phyloP scores from a whole-genome alignment of 805 yeast genomes.

The Candida sphagnicola region DNA sequence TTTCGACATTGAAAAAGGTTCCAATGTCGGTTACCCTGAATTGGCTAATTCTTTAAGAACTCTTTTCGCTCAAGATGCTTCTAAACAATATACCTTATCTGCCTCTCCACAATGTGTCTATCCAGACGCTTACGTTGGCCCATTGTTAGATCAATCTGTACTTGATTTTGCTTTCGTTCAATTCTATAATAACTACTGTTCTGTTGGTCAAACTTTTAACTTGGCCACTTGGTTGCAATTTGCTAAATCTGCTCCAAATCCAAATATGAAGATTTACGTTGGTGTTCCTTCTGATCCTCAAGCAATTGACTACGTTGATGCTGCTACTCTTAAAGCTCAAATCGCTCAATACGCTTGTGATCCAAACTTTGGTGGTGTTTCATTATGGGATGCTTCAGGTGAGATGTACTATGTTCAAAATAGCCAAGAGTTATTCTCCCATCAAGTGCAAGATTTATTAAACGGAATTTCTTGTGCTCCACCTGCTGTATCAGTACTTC shows the following conservation, averaged over 20 bases:
- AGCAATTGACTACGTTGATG: conserved; percentile 49
- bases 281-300: conserved; percentile 62
- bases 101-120: conserved; percentile 93
- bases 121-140: conserved; percentile 56
- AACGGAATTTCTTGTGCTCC: conserved; percentile 5
- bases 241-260: conserved; percentile 64
- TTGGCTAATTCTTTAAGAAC: conserved; percentile 25
- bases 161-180: conserved; percentile 83
- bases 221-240: conserved; percentile 68
- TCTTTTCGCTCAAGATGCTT: conserved; percentile 16
- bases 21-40: conserved; percentile 19
- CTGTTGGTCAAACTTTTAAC: conserved; percentile 47
- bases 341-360: conserved; percentile 12
- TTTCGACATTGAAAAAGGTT: conserved; percentile 25
- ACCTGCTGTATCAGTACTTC: conserved; percentile 2
- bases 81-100: conserved; percentile 66
- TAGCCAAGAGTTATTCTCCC: conserved; percentile 13
- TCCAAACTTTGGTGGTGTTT: conserved; percentile 31
- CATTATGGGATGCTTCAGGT: conserved; percentile 33
- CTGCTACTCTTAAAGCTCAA: conserved; percentile 14
- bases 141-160: conserved; percentile 42
- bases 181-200: conserved; percentile 84
- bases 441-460: conserved; percentile 15
- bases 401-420: conserved; percentile 12
- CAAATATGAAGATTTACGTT: conserved; percentile 61